Evolutionary conservation across 768 basidiomycete species (phyloP), one percentile per base, ranked within the genome.

Genomic region (Mycena albidolilacea): DNA sequence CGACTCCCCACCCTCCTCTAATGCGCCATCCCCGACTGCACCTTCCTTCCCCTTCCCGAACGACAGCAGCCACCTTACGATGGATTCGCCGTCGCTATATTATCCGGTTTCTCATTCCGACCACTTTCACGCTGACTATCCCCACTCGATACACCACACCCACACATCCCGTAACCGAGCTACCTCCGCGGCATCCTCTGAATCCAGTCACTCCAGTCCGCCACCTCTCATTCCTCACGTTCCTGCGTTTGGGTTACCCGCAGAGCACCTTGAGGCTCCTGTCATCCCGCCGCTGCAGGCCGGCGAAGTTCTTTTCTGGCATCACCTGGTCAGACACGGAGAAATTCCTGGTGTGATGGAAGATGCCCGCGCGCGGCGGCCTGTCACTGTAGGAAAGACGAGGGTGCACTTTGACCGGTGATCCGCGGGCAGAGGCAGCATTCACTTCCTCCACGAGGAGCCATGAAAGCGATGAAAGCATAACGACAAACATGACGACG

Each of bases 291-390:
- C 80, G 60, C 87, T 92, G 41, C 85, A 82, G 76, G 83, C 85
- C 11, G 93, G 93, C 23, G 92, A 93, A 72, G 78, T 90, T 11
- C 82, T 95, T 19, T 93, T 87, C 78, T 95, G 93, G 93, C 93
- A 95, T 79, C 91, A 94, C 75, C 90, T 95, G 70, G 80, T 86
- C 60, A 89, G 89, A 75, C 88, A 86, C 71, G 93, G 93, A 14
- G 93, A 95, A 80, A 92, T 93, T 70, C 90, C 92, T 50, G 91
- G 88, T 37, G 91, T 92, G 11, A 80, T 80, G 63, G 90, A 94
- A 72, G 90, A 94, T 80, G 78, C 84, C 46, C 87, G 91, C 37
- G 91, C 93, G 17, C 83, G 90, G 69, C 64, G 75, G 64, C 71
- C 78, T 46, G 62, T 63, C 54, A 55, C 64, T 68, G 44, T 69